A percentile compares a stretch with the other conserved stretches of the same genome.
phyloP scores from a whole-genome alignment of 768 basidiomycete species.

The Boletus rubroflammeus region DNA sequence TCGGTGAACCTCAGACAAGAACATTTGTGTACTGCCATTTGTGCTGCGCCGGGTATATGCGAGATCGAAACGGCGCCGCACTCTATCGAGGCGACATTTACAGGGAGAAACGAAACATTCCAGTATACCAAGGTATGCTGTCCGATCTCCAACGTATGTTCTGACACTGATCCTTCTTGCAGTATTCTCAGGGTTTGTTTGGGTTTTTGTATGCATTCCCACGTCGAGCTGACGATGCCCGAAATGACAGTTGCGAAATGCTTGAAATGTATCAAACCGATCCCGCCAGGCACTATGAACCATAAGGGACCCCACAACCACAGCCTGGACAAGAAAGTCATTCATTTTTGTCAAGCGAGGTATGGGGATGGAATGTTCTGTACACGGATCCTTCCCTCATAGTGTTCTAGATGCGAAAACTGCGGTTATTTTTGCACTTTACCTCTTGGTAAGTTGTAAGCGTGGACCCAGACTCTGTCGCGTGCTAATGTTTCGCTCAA shows the following conservation, averaged over 20 bases:
- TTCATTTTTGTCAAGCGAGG: slow-evolving; percentile 55
- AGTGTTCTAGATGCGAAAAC: slow-evolving; percentile 40
- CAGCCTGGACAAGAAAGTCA: slow-evolving; percentile 38
- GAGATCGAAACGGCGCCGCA: slow-evolving; percentile 57
- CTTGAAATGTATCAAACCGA: slow-evolving; percentile 44
- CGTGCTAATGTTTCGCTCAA: no score
- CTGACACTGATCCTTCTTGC: background rate
- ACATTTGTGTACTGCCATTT: slow-evolving; percentile 44
- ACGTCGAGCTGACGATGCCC: background rate
- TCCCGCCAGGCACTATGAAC: slow-evolving; percentile 39
- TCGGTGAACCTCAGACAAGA: slow-evolving; percentile 39
- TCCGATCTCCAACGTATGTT: background rate
- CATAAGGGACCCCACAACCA: slow-evolving; percentile 52
- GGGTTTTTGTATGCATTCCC: background rate
- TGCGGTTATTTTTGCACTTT: slow-evolving; percentile 60
- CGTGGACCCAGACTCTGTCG: rapidly evolving
- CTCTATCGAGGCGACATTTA: slow-evolving; percentile 60
- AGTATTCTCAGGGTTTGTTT: slow-evolving; percentile 53
- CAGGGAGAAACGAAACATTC: slow-evolving; percentile 56
- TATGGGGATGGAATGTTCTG: slow-evolving; percentile 16
- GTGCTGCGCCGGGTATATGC: slow-evolving; percentile 48
- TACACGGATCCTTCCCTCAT: background rate
- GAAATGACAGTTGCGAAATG: slow-evolving; percentile 43
- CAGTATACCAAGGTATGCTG: slow-evolving; percentile 56
- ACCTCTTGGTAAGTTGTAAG: slow-evolving; percentile 42